Evolutionary conservation across 768 basidiomycete species (phyloP).

Genomic region (Glaciozyma antarctica): DNA sequence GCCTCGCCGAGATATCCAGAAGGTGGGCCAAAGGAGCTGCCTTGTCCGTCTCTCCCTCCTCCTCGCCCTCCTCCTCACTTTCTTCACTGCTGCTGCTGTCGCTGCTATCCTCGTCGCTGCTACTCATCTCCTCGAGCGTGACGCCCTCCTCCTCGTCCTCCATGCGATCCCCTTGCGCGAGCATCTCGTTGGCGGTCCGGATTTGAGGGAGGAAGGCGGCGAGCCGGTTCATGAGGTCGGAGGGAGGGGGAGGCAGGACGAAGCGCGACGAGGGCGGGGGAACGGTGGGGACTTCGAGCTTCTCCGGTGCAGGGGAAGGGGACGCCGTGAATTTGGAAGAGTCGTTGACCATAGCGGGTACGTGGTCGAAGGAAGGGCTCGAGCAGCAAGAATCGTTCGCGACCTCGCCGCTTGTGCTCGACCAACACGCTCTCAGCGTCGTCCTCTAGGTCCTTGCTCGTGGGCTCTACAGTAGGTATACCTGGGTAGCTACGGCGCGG

Average conservation of each 20-base stretch:
- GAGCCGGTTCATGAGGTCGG: constrained; percentile 26
- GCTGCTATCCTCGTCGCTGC: constrained; percentile 15
- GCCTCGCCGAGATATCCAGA: constrained; percentile 12
- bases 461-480: too few relatives aligned
- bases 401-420: too few relatives aligned
- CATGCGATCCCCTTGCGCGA: not conserved
- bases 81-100: constrained; percentile 1
- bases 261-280: constrained; percentile 21
- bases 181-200: constrained; percentile 19
- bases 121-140: constrained; percentile 21
- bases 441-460: too few relatives aligned
- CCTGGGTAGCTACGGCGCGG: too few relatives aligned
- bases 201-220: constrained; percentile 29
- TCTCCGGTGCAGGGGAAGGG: not conserved
- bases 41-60: not conserved
- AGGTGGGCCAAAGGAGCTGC: not conserved
- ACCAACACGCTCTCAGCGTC: too few relatives aligned
- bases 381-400: too few relatives aligned
- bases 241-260: constrained; percentile 29
- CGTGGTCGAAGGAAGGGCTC: too few relatives aligned
- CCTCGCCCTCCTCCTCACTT: not conserved
- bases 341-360: too few relatives aligned
- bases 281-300: constrained; percentile 18
- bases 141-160: constrained; percentile 18
- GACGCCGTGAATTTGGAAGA: too few relatives aligned